These are phyloP conservation scores for Eimeria praecox DNA, from an alignment of 169 alveolate species.

Conservation along the genomic window DNA sequence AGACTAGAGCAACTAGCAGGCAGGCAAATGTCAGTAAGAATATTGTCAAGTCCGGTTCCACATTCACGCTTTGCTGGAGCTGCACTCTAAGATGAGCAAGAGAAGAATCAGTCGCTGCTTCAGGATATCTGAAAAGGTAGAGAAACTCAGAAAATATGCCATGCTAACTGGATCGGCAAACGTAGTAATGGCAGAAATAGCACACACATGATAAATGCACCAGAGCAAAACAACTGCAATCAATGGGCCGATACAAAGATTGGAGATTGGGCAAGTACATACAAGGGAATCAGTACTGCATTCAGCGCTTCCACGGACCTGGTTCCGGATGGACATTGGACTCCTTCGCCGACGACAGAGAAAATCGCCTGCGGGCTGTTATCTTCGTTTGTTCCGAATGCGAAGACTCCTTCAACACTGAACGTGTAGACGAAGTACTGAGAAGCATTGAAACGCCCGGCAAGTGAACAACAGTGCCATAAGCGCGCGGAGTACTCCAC, in stretches of 20 bases:
- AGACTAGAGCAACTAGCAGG: constrained; percentile 27
- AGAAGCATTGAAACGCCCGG: background rate
- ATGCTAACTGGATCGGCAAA: background rate
- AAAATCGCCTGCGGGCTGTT: constrained; percentile 66
- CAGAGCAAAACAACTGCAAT: background rate
- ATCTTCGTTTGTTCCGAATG: constrained; percentile 70
- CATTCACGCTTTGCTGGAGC: constrained; percentile 57
- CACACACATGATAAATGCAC: background rate
- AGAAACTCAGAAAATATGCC: background rate
- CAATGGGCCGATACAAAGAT: background rate
- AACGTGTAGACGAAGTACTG: constrained; percentile 80
- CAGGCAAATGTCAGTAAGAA: constrained; percentile 55
- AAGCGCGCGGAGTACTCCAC: background rate
- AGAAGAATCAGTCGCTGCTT: constrained; percentile 50
- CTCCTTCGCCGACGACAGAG: constrained; percentile 74
- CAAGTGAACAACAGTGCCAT: background rate
- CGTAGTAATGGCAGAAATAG: background rate
- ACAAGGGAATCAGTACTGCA: background rate
- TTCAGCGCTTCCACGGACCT: constrained; percentile 1
- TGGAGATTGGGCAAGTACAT: background rate
- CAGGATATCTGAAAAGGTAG: constrained; percentile 40
- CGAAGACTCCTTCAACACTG: constrained; percentile 66
- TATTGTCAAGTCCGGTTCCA: constrained; percentile 69
- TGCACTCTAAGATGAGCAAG: constrained; percentile 65
- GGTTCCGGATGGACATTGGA: constrained; percentile 52